Evolutionary conservation across 371 early-diverging fungal species (phyloP), one percentile per base, ranked within the genome.

Genomic region (Coemansia sp.): DNA sequence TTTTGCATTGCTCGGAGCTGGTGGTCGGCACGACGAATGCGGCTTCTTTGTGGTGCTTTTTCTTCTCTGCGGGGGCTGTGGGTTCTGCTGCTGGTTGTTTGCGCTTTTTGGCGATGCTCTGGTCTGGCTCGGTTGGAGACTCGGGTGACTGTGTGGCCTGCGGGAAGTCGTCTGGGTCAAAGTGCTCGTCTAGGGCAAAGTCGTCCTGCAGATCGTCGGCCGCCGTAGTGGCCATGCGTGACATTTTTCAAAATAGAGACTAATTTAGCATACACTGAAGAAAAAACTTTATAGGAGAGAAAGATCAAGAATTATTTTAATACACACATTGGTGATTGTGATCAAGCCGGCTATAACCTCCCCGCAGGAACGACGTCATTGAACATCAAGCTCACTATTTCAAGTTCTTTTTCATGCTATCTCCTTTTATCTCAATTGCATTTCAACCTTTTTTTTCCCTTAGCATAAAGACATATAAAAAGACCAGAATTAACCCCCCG

Each of bases 151-250:
- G 64, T 81, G 37, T 61, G 57, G 7, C 80, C 81, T 14, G 71
- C 79, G 54, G 77, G 81, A 24, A 24, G 24, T 24, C 24, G 24
- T 24, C 24, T 16, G 81, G 68, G 50, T 74, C 72, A 29, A 80
- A 66, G 14, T 70, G 69, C 36, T 80, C 80, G 43, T 86, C 87
- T 11, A 79, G 75, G 37, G 80, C 80, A 60, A 86, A 88, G 64
- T 87, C 88, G 61, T 88, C 87, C 51, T 86, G 87, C 38, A 88
- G 77, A 7, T 82, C 83, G 59, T 88, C 88, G 34, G 83, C 87
- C n/a, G 84, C 71, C 38, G 55, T 74, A n/a, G 65, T 18, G 36
- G 47, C 24, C 24, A 24, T 60, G 37, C 58, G 72, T 31, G 72
- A 11, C 78, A 79, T 76, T 39, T 31, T 48, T 18, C 24, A 24